Percentiles rank a stretch among this genome's conserved stretches.
Conservation (phyloP, 768 basidiomycete species). For the Xerocomellus dryophilus region DNA sequence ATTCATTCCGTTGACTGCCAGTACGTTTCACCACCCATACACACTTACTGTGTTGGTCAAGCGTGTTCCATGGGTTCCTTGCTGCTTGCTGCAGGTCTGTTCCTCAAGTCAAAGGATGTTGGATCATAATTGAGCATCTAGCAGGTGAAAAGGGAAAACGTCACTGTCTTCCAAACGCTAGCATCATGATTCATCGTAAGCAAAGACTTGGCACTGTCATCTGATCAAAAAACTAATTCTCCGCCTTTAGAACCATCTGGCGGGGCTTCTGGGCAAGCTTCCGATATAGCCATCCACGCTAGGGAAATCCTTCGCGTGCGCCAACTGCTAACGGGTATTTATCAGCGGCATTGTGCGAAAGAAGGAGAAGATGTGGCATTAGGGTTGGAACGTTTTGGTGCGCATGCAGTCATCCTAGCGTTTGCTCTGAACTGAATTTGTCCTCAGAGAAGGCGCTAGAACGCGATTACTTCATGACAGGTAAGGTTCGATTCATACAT, state of each 20-base stretch:
- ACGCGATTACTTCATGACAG: constrained; percentile 95
- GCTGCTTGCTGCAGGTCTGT: constrained; percentile 75
- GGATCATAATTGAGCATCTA: constrained; percentile 11
- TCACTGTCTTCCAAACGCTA: constrained; percentile 88
- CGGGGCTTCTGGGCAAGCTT: constrained; percentile 92
- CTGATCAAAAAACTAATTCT: constrained; percentile 8
- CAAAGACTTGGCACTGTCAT: constrained; percentile 1
- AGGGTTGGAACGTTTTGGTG: constrained; percentile 78
- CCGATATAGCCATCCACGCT: constrained; percentile 96
- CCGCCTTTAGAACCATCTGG: constrained; percentile 81
- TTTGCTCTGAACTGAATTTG: constrained; percentile 19
- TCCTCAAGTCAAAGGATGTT: constrained; percentile 3
- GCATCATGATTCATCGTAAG: constrained; percentile 98
- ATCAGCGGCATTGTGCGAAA: constrained; percentile 79
- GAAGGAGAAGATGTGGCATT: constrained; percentile 60
- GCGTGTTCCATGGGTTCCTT: constrained; percentile 97
- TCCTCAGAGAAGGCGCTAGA: constrained; percentile 79
- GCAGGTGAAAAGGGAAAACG: constrained; percentile 82
- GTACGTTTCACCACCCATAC: constrained; percentile 93
- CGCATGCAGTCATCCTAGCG: constrained; percentile 29
- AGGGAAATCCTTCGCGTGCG: constrained; percentile 92
- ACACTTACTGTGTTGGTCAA: constrained; percentile 94
- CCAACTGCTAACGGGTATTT: constrained; percentile 79
- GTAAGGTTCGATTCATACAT: constrained; percentile 34
- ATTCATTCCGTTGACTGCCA: constrained; percentile 34